A percentile compares a stretch with the other conserved stretches of the same genome.
These are phyloP conservation scores for Mycogone perniciosa DNA, from an alignment of 2,329 filamentous ascomycete genomes.

Conservation along the genomic window DNA sequence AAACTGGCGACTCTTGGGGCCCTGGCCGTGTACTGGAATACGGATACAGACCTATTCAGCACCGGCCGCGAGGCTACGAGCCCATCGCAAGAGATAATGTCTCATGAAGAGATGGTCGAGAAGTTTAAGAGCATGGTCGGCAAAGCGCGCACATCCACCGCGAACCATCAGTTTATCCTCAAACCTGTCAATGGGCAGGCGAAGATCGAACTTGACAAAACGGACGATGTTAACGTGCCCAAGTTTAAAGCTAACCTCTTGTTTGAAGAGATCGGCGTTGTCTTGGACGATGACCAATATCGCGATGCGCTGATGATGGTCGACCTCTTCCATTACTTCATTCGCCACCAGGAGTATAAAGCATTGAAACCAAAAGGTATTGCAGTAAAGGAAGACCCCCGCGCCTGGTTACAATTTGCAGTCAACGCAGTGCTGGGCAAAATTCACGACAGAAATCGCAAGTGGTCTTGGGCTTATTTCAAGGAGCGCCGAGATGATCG, in stretches of 20 bases:
- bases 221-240: slow-evolving; percentile 67
- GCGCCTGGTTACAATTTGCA: slow-evolving; percentile 88
- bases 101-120: slow-evolving; percentile 70
- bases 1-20: slow-evolving; percentile 89
- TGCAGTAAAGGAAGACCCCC: slow-evolving; percentile 79
- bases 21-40: slow-evolving; percentile 96
- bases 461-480: slow-evolving; percentile 96
- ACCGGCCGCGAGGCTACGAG: slow-evolving; percentile 63
- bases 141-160: slow-evolving; percentile 52
- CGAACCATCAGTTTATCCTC: slow-evolving; percentile 82
- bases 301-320: slow-evolving; percentile 97
- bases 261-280: slow-evolving; percentile 95
- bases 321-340: slow-evolving; percentile 96
- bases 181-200: slow-evolving; percentile 94
- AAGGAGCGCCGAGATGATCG: slow-evolving; percentile 87
- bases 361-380: slow-evolving; percentile 78
- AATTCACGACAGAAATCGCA: slow-evolving; percentile 87
- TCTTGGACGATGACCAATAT: slow-evolving; percentile 97
- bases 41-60: slow-evolving; percentile 77
- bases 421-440: slow-evolving; percentile 83
- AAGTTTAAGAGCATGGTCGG: slow-evolving; percentile 76
- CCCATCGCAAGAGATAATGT: slow-evolving; percentile 47
- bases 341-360: slow-evolving; percentile 95
- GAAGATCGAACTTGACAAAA: slow-evolving; percentile 92
- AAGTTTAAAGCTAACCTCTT: slow-evolving; percentile 86